Conservation (phyloP, 73 alveolate genomes). For the Paramecium biaurelia region DNA sequence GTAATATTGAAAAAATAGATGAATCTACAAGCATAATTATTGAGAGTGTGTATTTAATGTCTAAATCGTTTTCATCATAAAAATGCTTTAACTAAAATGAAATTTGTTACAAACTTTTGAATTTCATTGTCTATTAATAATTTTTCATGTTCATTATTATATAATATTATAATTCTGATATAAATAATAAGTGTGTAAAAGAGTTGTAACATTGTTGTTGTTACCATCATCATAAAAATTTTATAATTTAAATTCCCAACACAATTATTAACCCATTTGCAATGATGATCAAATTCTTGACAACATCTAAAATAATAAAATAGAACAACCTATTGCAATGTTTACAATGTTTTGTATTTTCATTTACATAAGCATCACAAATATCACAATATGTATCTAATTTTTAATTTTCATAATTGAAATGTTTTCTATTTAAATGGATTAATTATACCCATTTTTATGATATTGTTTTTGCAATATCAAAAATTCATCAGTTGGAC, state of each 20-base stretch:
- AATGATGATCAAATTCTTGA: conserved; percentile 64
- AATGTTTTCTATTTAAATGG: neutral
- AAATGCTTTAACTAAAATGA: neutral
- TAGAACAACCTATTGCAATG: conserved; percentile 69
- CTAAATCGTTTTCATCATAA: neutral
- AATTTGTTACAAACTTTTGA: neutral
- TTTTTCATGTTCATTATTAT: neutral
- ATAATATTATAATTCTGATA: neutral
- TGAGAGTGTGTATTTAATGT: neutral
- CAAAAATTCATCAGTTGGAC: conserved; percentile 17
- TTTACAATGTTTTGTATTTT: conserved; percentile 79
- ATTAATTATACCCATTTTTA: neutral
- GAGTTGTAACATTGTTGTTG: neutral
- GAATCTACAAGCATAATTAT: conserved; percentile 18
- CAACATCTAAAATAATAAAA: conserved; percentile 41
- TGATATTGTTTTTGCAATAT: neutral
- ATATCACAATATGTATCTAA: conserved; percentile 13
- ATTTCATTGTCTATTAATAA: neutral
- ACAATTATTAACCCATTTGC: conserved; percentile 65
- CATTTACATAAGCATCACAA: conserved; percentile 64
- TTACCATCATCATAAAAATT: conserved; percentile 8
- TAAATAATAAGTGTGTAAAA: neutral
- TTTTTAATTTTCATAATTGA: neutral
- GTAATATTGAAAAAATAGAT: neutral
- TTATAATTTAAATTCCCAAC: conserved; percentile 47